Evolutionary conservation across 1,139 yeast species (phyloP).

Genomic region (Lodderomyces margitis): DNA sequence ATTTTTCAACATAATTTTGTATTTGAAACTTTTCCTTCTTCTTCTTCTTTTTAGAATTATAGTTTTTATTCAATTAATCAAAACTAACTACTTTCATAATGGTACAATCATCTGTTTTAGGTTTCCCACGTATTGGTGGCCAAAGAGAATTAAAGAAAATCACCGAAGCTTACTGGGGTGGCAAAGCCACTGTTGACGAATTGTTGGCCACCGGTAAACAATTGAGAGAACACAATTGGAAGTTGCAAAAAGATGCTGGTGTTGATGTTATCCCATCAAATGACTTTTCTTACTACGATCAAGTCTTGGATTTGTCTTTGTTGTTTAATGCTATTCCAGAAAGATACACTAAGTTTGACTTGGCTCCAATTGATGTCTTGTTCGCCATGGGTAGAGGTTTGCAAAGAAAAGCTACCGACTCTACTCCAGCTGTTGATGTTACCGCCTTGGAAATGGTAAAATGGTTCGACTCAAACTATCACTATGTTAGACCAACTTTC

Average conservation of each 20-base stretch:
- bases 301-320: slow-evolving; percentile 87
- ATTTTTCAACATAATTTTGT: slow-evolving; percentile 3
- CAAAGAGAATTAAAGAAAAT: slow-evolving; percentile 98
- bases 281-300: slow-evolving; percentile 98
- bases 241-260: slow-evolving; percentile 95
- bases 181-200: slow-evolving; percentile 85
- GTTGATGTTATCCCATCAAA: slow-evolving; percentile 96
- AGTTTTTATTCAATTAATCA: slow-evolving; percentile 11
- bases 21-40: slow-evolving; percentile 4
- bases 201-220: slow-evolving; percentile 91
- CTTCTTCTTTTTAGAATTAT: slow-evolving; percentile 5
- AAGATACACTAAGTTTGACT: slow-evolving; percentile 89
- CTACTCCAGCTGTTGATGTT: slow-evolving; percentile 89
- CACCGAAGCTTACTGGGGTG: slow-evolving; percentile 98
- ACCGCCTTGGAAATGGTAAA: slow-evolving; percentile 99
- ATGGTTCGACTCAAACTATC: slow-evolving; percentile 99
- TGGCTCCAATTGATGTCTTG: slow-evolving; percentile 86
- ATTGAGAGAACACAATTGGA: slow-evolving; percentile 96
- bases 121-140: slow-evolving; percentile 99
- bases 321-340: slow-evolving; percentile 95
- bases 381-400: slow-evolving; percentile 99
- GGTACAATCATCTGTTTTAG: slow-evolving; percentile 96
- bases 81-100: slow-evolving; percentile 28
- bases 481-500: slow-evolving; percentile 98
- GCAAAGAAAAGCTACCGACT: slow-evolving; percentile 92